Base-by-base conservation (phyloP, 2,329 filamentous ascomycete species). In the Pyricularia sp. region DNA sequence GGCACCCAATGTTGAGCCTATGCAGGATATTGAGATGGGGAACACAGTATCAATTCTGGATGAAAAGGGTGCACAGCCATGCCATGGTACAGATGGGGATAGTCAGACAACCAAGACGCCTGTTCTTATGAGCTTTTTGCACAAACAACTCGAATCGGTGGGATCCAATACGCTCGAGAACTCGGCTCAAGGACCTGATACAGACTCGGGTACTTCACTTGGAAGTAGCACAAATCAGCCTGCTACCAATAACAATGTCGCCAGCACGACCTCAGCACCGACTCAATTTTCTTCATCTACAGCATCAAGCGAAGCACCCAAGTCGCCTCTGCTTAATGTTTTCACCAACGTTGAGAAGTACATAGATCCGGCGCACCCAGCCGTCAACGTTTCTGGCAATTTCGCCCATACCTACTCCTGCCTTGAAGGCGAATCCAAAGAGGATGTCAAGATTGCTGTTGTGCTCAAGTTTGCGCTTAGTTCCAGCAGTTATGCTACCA, bases 401-500 rank as follows among this genome's bases (percentile, higher is more conserved):
- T 57, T 57, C 53, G 53, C 53, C 53, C 9, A 57, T n/a, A 49
- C 40, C 53, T 10, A 57, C 22, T 57, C 53, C 22, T 57, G 22
- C 24, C 53, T 57, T n/a, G 53, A 57, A 22, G 53, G 53, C 24
- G 53, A n/a, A 24, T 49, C 40, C 7, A 49, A n/a, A 5, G 70
- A 71, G 19, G 69, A 70, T 30, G 67, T 70, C 64, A 73, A 75
- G 66, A 72, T 76, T 66, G 74, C 74, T 22, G 75, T 76, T 8
- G 70, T 72, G 8, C 71, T 76, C 35, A 75, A 75, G 66, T 76
- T 76, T 65, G 72, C 73, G 44, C 69, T 76, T 8, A 72, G 70
- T 63, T 66, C 71, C 19, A 76, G 75, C 70, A 75, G 75, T 68
- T 76, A 76, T 60, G 75, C 75, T 1, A 76, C 75, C 16, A 70